phyloP scores from a whole-genome alignment of 129 eudicot genomes.

The Helianthus annuus region HanXRQr2.0-SUNRISE NC_035436.2:160194671-160195170 shows the following conservation, averaged over 20 bases:
- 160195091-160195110: neutral
- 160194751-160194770: neutral
- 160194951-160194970: slow-evolving; percentile 91
- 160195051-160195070: slow-evolving; percentile 50
- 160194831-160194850: slow-evolving; percentile 28
- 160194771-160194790: neutral
- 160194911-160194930: slow-evolving; percentile 46
- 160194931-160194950: slow-evolving; percentile 94
- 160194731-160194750: slow-evolving; percentile 5
- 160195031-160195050: slow-evolving; percentile 41
- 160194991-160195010: slow-evolving; percentile 91
- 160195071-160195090: neutral
- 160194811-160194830: slow-evolving; percentile 35
- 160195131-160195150: slow-evolving; percentile 42
- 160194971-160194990: slow-evolving; percentile 82
- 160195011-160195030: slow-evolving; percentile 67
- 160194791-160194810: slow-evolving; percentile 19
- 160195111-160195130: slow-evolving; percentile 14
- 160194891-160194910: slow-evolving; percentile 50
- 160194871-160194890: slow-evolving; percentile 68
- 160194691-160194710: neutral
- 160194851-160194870: slow-evolving; percentile 19
- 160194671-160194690: neutral
- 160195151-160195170: slow-evolving; percentile 47
- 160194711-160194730: neutral